Percentiles rank a stretch among this genome's conserved stretches.
These are phyloP conservation scores for Thraustochytrium striatum DNA, from an alignment of 352 stramenopile genomes.

Conservation along the genomic window DNA sequence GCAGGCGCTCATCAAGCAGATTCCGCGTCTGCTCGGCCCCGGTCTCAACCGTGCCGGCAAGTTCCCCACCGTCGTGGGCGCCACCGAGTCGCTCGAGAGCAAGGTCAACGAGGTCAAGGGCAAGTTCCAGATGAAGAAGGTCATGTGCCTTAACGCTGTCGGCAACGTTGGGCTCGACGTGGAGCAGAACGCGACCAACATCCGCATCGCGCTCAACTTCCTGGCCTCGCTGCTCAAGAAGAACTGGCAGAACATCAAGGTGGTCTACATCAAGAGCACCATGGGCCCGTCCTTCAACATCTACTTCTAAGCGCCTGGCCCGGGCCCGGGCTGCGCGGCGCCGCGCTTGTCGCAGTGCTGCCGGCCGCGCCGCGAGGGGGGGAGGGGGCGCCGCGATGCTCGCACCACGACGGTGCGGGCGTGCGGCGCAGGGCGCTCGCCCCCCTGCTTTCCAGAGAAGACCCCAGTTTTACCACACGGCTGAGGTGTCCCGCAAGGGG, in stretches of 20 bases:
- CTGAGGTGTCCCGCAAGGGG: constrained; percentile 26
- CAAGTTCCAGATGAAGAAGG: constrained; percentile 99
- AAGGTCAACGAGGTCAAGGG: constrained; percentile 90
- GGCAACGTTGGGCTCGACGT: constrained; percentile 89
- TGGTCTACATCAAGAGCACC: constrained; percentile 98
- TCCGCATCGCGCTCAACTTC: constrained; percentile 97
- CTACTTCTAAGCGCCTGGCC: constrained; percentile 87
- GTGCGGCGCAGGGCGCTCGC: not conserved
- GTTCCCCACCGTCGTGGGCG: constrained; percentile 94
- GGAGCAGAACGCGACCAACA: constrained; percentile 96
- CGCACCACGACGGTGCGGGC: not conserved
- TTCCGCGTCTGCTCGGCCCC: constrained; percentile 97
- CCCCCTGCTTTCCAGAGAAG: not conserved
- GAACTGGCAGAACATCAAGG: constrained; percentile 99
- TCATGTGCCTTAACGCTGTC: constrained; percentile 98
- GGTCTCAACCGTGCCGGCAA: constrained; percentile 97
- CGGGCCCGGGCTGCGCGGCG: not conserved
- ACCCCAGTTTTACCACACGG: constrained; percentile 46
- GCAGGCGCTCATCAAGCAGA: constrained; percentile 99
- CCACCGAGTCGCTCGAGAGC: constrained; percentile 89
- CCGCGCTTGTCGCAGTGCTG: not conserved
- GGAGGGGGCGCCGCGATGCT: not conserved
- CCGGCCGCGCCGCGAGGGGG: not conserved
- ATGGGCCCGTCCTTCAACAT: constrained; percentile 97
- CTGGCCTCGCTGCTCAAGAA: constrained; percentile 98